phyloP scores from a whole-genome alignment of 441 rosid species.

The Breynia disticha region DNA sequence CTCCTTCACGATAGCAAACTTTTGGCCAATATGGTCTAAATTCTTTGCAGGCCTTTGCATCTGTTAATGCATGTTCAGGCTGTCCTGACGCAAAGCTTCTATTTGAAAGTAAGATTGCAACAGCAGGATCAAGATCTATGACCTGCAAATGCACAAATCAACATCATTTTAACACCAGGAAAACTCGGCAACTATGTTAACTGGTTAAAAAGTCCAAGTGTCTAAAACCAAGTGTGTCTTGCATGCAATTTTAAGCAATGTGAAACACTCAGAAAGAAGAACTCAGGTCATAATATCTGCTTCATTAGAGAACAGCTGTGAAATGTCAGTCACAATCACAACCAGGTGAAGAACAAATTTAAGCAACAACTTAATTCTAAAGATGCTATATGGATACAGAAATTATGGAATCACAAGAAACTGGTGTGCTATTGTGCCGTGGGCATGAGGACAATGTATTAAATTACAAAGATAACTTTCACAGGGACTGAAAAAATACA shows the following conservation, averaged over 20 bases:
- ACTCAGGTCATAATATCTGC: too few relatives aligned
- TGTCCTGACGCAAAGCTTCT: conserved; percentile 83
- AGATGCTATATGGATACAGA: too few relatives aligned
- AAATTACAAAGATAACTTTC: background rate
- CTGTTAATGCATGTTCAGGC: conserved; percentile 65
- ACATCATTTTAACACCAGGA: background rate
- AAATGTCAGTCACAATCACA: too few relatives aligned
- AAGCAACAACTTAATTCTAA: too few relatives aligned
- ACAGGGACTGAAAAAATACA: background rate
- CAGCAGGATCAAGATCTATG: conserved; percentile 70
- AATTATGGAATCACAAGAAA: too few relatives aligned
- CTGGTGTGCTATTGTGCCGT: too few relatives aligned
- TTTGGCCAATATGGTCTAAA: conserved; percentile 79
- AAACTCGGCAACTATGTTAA: background rate
- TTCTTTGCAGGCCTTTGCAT: conserved; percentile 69
- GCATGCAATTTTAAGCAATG: too few relatives aligned
- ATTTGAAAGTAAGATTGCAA: conserved; percentile 64
- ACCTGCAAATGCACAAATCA: conserved; percentile 40
- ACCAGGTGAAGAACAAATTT: too few relatives aligned
- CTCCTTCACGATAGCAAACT: conserved; percentile 89
- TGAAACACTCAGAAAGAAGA: too few relatives aligned
- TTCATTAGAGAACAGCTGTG: too few relatives aligned
- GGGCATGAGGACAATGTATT: background rate
- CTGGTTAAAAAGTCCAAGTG: too few relatives aligned
- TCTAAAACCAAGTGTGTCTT: too few relatives aligned